Evolutionary conservation across 116 monocot genomes (phyloP).

Genomic region (Papilionanthe hybrid): DNA sequence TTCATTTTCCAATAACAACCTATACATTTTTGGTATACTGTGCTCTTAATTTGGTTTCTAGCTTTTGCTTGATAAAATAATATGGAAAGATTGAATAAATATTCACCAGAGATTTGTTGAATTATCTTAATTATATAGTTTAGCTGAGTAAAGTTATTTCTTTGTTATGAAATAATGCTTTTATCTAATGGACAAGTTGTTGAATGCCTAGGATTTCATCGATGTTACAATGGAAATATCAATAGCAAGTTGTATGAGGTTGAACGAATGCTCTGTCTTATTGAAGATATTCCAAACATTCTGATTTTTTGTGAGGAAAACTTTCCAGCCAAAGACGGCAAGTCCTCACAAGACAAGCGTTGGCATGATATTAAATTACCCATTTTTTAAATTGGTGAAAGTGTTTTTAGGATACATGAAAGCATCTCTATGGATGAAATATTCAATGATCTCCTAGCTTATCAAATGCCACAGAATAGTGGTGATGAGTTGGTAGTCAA

Average conservation of each 20-base stretch:
- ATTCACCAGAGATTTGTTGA: background rate
- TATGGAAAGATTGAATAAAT: too few relatives aligned
- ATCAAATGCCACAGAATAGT: conserved; percentile 22
- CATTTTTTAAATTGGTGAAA: conserved; percentile 55
- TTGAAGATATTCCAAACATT: conserved; percentile 37
- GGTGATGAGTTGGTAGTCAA: conserved; percentile 27
- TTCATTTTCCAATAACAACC: background rate
- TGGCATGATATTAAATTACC: conserved; percentile 24
- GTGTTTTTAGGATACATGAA: conserved; percentile 32
- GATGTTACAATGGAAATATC: conserved; percentile 33
- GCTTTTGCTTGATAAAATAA: background rate
- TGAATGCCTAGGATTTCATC: conserved; percentile 31
- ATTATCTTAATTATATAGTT: background rate
- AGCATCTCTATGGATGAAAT: conserved; percentile 21
- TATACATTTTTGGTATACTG: background rate
- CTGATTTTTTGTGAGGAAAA: conserved; percentile 1
- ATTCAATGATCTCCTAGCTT: conserved; percentile 34
- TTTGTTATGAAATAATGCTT: background rate
- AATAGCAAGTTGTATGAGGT: conserved; percentile 34
- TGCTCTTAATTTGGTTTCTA: background rate
- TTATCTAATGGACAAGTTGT: background rate
- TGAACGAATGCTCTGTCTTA: conserved; percentile 35
- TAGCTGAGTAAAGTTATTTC: background rate
- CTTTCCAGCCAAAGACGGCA: conserved; percentile 23
- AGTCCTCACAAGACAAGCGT: conserved; percentile 10